Conservation (phyloP, 331 rosid genomes). For the Arachis monticola region DNA sequence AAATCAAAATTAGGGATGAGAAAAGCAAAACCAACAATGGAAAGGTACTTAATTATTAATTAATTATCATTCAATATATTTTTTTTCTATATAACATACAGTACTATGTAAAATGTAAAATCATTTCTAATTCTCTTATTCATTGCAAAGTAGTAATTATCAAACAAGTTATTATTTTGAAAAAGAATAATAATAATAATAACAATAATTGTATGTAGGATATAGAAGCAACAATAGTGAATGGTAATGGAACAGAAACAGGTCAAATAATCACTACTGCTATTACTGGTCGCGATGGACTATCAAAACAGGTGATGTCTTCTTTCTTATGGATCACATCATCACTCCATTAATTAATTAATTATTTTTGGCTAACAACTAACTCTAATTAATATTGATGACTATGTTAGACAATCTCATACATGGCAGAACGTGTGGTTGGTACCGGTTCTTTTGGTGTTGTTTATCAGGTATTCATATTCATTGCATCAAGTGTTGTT, state of each 20-base stretch:
- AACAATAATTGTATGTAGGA: conserved; percentile 52
- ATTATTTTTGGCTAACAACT: conserved; percentile 18
- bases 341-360: neutral
- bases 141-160: neutral
- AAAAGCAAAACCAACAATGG: conserved; percentile 58
- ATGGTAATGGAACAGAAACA: conserved; percentile 85
- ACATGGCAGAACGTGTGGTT: conserved; percentile 56
- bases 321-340: too few relatives aligned
- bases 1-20: conserved; percentile 73
- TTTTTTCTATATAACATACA: too few relatives aligned
- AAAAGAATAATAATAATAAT: neutral
- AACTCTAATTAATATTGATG: conserved; percentile 8
- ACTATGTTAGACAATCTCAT: conserved; percentile 48
- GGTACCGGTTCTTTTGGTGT: conserved; percentile 62
- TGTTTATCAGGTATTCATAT: conserved; percentile 52
- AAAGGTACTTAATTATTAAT: conserved; percentile 51
- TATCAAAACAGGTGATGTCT: conserved; percentile 73
- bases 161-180: neutral
- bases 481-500: neutral
- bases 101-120: neutral
- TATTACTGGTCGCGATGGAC: conserved; percentile 79
- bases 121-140: neutral
- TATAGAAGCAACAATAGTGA: conserved; percentile 62
- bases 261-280: conserved; percentile 86
- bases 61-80: neutral